Base-by-base conservation (phyloP, 2,329 filamentous ascomycete genomes). In the Zarea fungicola region DNA sequence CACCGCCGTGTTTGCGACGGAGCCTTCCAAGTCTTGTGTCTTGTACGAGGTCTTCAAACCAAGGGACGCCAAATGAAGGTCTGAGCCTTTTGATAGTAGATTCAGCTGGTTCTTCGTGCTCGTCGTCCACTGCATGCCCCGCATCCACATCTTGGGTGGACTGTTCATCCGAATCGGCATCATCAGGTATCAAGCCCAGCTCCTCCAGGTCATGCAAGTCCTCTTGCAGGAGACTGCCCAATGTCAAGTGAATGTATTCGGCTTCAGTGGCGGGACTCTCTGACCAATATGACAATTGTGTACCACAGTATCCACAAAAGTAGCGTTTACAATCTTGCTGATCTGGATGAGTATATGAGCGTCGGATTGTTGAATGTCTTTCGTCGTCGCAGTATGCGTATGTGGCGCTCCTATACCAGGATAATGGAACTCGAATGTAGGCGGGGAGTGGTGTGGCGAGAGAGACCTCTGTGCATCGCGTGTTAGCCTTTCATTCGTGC, bases 241-340 rank as follows among this genome's bases (percentile, higher is more conserved):
- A 72, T 0, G 89, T 87, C 50, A 96, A 72, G 51, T 83, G 84
- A 69, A 96, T 89, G 62, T 80, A 92, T 7, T 90, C 82, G 11
- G 85, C 84, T 62, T 93, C 87, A 44, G 74, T 74, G 1, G 67
- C 70, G 0, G 87, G 85, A 21, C 80, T 68, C 65, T 95, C 90
- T 40, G 83, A 85, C 89, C 89, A 96, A 58, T 85, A 89, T 0
- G 85, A 85, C 47, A 96, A 72, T 11, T 87, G 86, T 0, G 90
- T 95, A 45, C 91, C 91, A 64, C 91, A 96, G 70, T 87, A 95
- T 21, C 91, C 91, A 68, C 91, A 96, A 67, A 96, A 96, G 56
- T 89, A 80, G 42, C 88, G 82, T 62, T 85, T 82, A 1, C 80
- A 74, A 58, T 78, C 69, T 44, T 76, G 74, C 45, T 78, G 77